These are phyloP conservation scores for Cucumis cinereus DNA, from an alignment of 306 rosid species.

Conservation along the genomic window DNA sequence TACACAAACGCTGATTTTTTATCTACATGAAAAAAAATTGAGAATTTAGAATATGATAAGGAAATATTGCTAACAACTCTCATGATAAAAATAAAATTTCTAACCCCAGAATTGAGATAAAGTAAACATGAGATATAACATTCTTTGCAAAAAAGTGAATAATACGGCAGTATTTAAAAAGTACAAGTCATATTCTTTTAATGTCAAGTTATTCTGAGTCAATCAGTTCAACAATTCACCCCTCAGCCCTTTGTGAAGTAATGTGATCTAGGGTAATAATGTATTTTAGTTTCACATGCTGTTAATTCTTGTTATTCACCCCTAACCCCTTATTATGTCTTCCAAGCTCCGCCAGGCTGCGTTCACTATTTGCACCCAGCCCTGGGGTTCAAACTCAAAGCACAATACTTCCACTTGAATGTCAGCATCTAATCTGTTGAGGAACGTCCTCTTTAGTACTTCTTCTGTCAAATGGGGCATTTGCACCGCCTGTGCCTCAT, in stretches of 20 bases:
- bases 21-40: constrained; percentile 29
- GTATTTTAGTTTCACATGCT: not conserved
- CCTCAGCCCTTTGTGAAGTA: not conserved
- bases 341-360: too few species aligned
- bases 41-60: not conserved
- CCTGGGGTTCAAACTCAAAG: too few species aligned
- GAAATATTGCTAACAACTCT: not conserved
- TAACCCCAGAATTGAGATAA: not conserved
- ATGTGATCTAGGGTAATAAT: not conserved
- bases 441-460: too few species aligned
- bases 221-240: not conserved
- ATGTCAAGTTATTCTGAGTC: not conserved
- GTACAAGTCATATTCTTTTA: not conserved
- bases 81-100: not conserved
- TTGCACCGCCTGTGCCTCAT: too few species aligned
- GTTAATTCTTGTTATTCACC: not conserved
- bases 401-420: too few species aligned
- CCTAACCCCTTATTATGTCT: too few species aligned
- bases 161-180: not conserved
- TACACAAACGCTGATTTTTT: constrained; percentile 56
- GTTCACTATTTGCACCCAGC: too few species aligned
- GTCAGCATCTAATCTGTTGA: too few species aligned
- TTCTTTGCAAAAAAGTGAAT: not conserved
- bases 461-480: too few species aligned
- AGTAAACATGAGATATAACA: not conserved